Base-by-base conservation (phyloP, 192 early-diverging fungal genomes). In the Coemansia sp. region DNA sequence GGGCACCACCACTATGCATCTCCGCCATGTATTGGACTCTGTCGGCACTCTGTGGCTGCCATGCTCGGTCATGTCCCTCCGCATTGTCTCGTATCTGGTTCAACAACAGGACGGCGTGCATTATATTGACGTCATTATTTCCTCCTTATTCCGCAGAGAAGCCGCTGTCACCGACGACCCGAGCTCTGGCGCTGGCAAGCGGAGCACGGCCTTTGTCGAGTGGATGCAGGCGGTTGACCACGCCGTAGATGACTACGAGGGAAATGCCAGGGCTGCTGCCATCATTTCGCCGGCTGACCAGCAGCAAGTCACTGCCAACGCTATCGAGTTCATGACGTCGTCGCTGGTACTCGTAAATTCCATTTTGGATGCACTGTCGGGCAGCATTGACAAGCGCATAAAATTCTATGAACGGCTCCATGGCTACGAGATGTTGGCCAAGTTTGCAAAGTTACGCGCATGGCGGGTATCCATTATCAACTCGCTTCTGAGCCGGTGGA, bases 171-270 rank as follows among this genome's bases (percentile, higher is more conserved):
- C 47, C 24, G 58, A 63, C 40, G 31, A 35, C 56, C 19, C 31
- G 3, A 31, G 32, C 54, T 10, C 1, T 27, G 57, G 36, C 12
- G 15, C 62, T 27, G 7, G 29, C n/a, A 64, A 62, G 45, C 73
- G 74, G 20, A 39, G 54, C 22, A 60, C 71, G 46, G 53, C 67
- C 1, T 82, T 82, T 67, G 63, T 37, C 70, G 73, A 73, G 67
- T 82, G 79, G 79, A 82, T 82, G 79, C 73, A 75, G 3, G 29
- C 68, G 15, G 32, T 81, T n/a, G 78, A 75, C 32, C 64, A 42
- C 15, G 72, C 69, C n/a, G 6, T 72, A 5, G 67, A 32, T 10
- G 73, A 71, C 27, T 78, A 73, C 49, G 38, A 27, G 6, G 29
- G 40, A 53, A 19, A 41, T n/a, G 64, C 35, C n/a, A 0, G 6